Base-by-base conservation (phyloP, 2,329 filamentous ascomycete genomes). In the Trichoderma sp. region DNA sequence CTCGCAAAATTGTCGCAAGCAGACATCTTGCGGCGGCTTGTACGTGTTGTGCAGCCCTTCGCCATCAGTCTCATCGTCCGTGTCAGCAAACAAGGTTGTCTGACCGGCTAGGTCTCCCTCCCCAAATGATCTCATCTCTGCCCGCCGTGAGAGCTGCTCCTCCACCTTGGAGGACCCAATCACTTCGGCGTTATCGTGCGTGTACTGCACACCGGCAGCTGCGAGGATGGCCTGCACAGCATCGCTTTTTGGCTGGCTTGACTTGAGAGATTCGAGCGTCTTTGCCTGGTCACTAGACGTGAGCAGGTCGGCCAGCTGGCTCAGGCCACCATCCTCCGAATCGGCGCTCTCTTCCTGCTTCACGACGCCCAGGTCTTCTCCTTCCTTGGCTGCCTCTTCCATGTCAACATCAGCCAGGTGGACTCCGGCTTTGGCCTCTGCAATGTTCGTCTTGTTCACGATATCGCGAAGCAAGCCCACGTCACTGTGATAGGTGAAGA, bases 371-470 rank as follows among this genome's bases (percentile, higher is more conserved):
- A 81, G 68, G 10, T 76, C 74, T 19, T 85, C 82, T 2, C 84
- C 82, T 15, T 87, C 83, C 51, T 84, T 80, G 6, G 80, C 81
- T 0, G 83, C 84, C 67, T 87, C 81, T 17, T 89, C 85, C 71
- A 91, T 82, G 66, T 96, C 87, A 19, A 97, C 83, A 62, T 91
- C 89, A n/a, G 89, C 83, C 34, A 97, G 87, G 30, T 86, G 84
- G 10, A 98, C 90, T 0, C 93, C 94, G 0, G 90, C 92, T 73
- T 89, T 91, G 48, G 92, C 92, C 78, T 99, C 95, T 4, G 95
- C 95, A 59, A 99, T 88, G 72, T 99, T 99, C 30, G 95, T 98
- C 77, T 97, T 97, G 80, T 98, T 97, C 71, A 99, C 92, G 70
- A 99, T 98, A 64, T 97, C 92, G n/a, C 91, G 86, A 5, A 98